phyloP scores from a whole-genome alignment of 805 yeast species.

The Hanseniaspora lindneri region DNA sequence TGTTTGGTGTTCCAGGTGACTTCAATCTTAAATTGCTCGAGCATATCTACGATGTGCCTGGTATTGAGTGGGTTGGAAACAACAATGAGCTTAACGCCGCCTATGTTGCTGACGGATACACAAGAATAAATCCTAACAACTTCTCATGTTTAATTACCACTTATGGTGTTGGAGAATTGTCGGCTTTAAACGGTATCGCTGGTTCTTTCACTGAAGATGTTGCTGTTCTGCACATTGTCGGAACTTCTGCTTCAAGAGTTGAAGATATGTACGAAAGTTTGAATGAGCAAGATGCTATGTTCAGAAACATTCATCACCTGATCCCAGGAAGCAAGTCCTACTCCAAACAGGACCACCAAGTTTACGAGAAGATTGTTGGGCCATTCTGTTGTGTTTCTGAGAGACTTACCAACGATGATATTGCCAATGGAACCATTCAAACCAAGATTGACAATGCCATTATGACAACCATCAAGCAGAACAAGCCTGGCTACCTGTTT shows the following conservation, averaged over 20 bases:
- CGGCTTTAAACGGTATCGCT: conserved; percentile 70
- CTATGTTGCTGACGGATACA: conserved; percentile 83
- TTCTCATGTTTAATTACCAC: conserved; percentile 57
- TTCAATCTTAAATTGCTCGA: conserved; percentile 59
- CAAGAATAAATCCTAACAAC: conserved; percentile 44
- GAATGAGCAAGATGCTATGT: conserved; percentile 70
- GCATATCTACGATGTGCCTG: conserved; percentile 40
- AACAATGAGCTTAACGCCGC: conserved; percentile 87
- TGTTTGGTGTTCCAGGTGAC: conserved; percentile 75
- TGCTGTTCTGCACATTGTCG: conserved; percentile 75
- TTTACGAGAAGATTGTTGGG: conserved; percentile 52
- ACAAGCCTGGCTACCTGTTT: conserved; percentile 73
- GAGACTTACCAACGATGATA: conserved; percentile 35
- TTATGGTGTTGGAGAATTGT: conserved; percentile 81
- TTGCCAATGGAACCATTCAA: conserved; percentile 24
- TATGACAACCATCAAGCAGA: conserved; percentile 38
- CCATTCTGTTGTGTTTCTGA: conserved; percentile 44
- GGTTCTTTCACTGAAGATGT: conserved; percentile 76
- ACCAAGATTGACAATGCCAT: conserved; percentile 59
- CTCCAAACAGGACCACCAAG: conserved; percentile 49
- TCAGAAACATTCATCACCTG: conserved; percentile 51
- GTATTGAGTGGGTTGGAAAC: conserved; percentile 53
- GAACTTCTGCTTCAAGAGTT: conserved; percentile 34
- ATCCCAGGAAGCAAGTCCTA: conserved; percentile 37
- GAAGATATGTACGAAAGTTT: conserved; percentile 46